Percentiles rank a stretch among this genome's conserved stretches.
Conservation (phyloP, 345 rosid species). For the Erysimum cheiranthoides region DNA sequence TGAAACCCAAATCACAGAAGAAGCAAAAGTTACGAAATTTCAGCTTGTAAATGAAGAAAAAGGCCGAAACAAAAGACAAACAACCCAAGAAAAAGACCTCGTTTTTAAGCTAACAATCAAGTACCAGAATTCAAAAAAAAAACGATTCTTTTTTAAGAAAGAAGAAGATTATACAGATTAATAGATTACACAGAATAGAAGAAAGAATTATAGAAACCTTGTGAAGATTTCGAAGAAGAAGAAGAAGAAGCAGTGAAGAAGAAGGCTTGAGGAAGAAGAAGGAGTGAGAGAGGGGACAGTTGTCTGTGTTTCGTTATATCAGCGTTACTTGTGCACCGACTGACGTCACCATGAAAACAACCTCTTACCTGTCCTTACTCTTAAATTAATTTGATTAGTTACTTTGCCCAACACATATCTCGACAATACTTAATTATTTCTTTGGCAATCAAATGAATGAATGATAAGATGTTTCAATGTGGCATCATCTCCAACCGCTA, state of each 20-base stretch:
- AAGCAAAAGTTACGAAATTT: not conserved
- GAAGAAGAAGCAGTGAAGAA: not conserved
- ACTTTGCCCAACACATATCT: not conserved
- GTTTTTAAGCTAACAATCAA: not conserved
- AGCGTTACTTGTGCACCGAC: slow-evolving; percentile 42
- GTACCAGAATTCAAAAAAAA: not conserved
- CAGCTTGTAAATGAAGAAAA: not conserved
- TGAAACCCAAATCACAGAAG: slow-evolving; percentile 46
- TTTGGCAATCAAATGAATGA: not conserved
- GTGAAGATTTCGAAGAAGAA: not conserved
- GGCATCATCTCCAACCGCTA: not conserved
- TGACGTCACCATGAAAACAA: slow-evolving; percentile 43
- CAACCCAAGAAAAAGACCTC: not conserved
- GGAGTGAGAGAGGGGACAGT: slow-evolving; percentile 27
- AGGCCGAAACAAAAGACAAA: not conserved
- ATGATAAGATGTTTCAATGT: not conserved
- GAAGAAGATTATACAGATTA: not conserved
- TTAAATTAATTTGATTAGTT: slow-evolving; percentile 16
- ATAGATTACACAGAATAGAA: not conserved
- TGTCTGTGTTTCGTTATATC: slow-evolving; percentile 28
- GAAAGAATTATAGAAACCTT: slow-evolving; percentile 21
- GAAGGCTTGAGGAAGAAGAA: slow-evolving; percentile 11
- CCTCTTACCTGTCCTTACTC: slow-evolving; percentile 33
- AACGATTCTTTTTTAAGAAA: too few relatives aligned
- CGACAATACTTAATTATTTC: not conserved